A percentile compares a stretch with the other conserved stretches of the same genome.
Evolutionary conservation across 257 asterid genomes (phyloP).

Genomic region (Primulina huaijiensis): DNA sequence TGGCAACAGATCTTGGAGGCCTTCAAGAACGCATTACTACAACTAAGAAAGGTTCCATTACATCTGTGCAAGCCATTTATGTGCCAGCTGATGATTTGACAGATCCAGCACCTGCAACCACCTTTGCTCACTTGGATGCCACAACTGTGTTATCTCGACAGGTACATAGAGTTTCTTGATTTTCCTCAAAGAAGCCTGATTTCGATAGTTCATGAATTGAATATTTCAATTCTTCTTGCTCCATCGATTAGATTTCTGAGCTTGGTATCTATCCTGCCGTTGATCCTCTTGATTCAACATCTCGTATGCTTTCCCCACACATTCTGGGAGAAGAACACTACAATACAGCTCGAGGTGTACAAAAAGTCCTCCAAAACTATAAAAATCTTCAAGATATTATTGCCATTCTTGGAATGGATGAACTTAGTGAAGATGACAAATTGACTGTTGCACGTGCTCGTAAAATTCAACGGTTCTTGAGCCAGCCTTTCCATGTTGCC

Average conservation of each 20-base stretch:
- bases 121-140: conserved; percentile 99
- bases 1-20: conserved; percentile 99
- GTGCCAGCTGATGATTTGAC: conserved; percentile 99
- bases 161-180: conserved; percentile 29
- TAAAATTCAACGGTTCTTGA: conserved; percentile 76
- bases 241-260: conserved; percentile 72
- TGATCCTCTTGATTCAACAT: conserved; percentile 93
- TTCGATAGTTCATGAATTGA: too few species aligned
- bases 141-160: conserved; percentile 97
- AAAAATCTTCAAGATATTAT: conserved; percentile 99
- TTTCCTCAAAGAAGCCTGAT: too few species aligned
- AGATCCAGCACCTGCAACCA: conserved; percentile 99
- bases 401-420: conserved; percentile 99
- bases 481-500: conserved; percentile 99
- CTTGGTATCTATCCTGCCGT: conserved; percentile 99
- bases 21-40: conserved; percentile 98
- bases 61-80: conserved; percentile 97
- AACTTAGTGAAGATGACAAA: conserved; percentile 97
- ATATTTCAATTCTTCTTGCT: not conserved
- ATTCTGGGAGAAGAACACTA: conserved; percentile 95
- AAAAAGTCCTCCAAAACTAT: conserved; percentile 90
- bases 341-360: conserved; percentile 99
- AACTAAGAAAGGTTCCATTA: conserved; percentile 93
- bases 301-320: conserved; percentile 98
- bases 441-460: conserved; percentile 99